Evolutionary conservation across 306 rosid species (phyloP), one percentile per base, ranked within the genome.

Genomic region (Rosa chinensis): DNA sequence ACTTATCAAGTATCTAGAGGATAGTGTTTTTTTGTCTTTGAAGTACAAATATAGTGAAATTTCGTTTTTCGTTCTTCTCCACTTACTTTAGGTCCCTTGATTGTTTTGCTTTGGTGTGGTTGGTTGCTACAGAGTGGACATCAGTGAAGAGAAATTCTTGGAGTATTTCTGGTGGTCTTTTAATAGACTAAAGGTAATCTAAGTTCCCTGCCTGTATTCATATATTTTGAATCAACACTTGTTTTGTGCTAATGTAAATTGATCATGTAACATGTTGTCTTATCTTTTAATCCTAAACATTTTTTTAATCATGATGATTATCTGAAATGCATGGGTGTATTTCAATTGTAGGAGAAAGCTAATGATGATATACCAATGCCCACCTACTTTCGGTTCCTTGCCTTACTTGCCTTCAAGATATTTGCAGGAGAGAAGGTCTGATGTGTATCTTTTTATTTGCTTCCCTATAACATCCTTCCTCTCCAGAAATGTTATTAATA

Each of bases 161-260:
- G 92, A 92, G 52, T 92, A 92, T 85, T 94, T 94, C 90, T 94
- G 98, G 98, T 94, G 96, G 92, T 94, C 97, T 80, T 94, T 83
- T 77, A 89, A 94, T 80, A 87, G 90, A 80, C 78, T 94, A 49
- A 89, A 90, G 96, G 92, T 89, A 84, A 64, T 63, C 63, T 50
- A 50, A 28, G 64, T 43, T 77, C 32, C 61, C 10, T 1, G 44
- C 21, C 18, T 16, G 37, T 18, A 23, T 59, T 61, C 50, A 23
- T 43, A 2, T 7, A 5, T 47, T 32, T 53, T 69, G 8, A 59
- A 21, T 52, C 63, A 12, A 44, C 10, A 10, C 35, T 3, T 25
- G 0, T 48, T 40, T 63, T 28, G 45, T 72, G 61, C 32, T n/a
- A 70, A 14, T 44, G 18, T 25, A 20, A 50, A 66, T 43, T 6